phyloP scores from a whole-genome alignment of 2,329 filamentous ascomycete genomes.

The Berkeleyomyces rouxiae region DNA sequence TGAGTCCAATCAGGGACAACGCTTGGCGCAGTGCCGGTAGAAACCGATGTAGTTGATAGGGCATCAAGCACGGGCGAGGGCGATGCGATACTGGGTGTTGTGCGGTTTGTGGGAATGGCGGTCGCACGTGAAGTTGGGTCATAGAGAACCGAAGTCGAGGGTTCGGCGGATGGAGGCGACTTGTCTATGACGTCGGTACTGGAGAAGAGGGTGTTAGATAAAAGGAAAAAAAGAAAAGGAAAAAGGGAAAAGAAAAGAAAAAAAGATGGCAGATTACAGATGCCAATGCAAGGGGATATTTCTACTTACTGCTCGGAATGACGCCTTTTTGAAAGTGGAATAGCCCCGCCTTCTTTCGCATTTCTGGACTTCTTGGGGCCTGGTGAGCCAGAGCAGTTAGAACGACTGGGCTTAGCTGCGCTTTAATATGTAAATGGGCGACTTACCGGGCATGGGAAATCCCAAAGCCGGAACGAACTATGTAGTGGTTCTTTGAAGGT shows the following conservation, averaged over 20 bases:
- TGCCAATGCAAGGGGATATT: constrained; percentile 21
- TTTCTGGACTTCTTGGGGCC: constrained; percentile 37
- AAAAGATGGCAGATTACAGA: neutral
- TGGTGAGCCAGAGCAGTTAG: constrained; percentile 16
- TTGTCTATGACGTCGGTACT: constrained; percentile 24
- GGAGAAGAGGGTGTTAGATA: neutral
- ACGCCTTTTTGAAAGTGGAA: constrained; percentile 13
- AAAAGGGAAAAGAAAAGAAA: neutral
- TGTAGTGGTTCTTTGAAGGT: neutral
- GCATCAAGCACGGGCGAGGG: constrained; percentile 33
- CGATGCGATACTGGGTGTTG: constrained; percentile 17
- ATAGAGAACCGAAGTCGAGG: neutral
- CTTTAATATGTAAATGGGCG: neutral
- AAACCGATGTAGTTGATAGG: constrained; percentile 31
- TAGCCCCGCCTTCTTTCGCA: constrained; percentile 31
- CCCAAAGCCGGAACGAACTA: constrained; percentile 3
- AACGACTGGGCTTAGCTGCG: neutral
- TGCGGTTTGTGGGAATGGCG: neutral
- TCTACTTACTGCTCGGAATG: constrained; percentile 36
- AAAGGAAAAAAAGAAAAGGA: neutral
- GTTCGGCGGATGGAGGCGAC: constrained; percentile 18
- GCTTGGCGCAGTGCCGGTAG: constrained; percentile 31
- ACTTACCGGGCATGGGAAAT: constrained; percentile 8
- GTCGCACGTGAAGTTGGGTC: neutral
- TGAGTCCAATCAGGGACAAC: constrained; percentile 27